Conservation (phyloP, 805 yeast species). For the Myxozyma mucilagina region DNA sequence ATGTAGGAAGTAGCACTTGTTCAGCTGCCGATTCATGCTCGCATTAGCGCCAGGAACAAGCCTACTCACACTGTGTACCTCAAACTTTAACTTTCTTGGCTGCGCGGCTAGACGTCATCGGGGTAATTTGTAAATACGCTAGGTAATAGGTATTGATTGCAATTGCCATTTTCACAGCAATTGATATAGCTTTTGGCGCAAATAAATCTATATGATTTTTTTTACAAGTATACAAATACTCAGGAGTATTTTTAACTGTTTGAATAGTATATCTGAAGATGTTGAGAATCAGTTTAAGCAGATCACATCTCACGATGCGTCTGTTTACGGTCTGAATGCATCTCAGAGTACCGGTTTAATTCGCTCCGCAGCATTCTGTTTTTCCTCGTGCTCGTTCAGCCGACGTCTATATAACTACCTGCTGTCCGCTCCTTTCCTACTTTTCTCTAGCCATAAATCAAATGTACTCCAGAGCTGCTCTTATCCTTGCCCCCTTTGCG, state of each 20-base stretch:
- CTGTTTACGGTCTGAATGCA: not conserved
- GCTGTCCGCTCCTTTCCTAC: not conserved
- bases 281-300: not conserved
- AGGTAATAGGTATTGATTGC: too few species aligned
- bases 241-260: not conserved
- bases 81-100: not conserved
- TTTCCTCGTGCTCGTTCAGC: not conserved
- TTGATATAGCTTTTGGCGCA: too few species aligned
- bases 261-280: not conserved
- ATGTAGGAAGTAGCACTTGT: too few species aligned
- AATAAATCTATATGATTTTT: too few species aligned
- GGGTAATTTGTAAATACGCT: too few species aligned
- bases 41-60: not conserved
- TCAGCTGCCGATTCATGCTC: too few species aligned
- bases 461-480: slow-evolving; percentile 10
- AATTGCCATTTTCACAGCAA: too few species aligned
- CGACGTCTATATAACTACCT: not conserved
- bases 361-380: not conserved
- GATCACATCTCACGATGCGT: not conserved
- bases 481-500: slow-evolving; percentile 10
- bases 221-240: too few species aligned
- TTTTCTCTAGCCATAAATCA: not conserved
- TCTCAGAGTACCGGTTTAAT: not conserved
- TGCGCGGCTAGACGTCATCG: too few species aligned
- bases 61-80: not conserved